phyloP scores from a whole-genome alignment of 148 eudicot species.

The Rhododendron williamsianum region DNA sequence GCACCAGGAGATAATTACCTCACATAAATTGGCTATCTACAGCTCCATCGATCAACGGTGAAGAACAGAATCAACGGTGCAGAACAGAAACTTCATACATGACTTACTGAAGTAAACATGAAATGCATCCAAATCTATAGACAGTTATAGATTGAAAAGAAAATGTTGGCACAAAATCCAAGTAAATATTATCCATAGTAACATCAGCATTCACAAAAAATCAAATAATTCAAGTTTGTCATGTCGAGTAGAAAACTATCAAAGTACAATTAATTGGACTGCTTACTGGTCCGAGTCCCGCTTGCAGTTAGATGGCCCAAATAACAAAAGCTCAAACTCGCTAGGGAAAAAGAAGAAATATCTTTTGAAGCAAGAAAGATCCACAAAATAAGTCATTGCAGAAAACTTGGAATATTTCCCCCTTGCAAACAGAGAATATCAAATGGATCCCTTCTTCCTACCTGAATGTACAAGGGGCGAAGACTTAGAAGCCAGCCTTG shows the following conservation, averaged over 20 bases:
- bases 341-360: neutral
- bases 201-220: neutral
- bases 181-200: neutral
- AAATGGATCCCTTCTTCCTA: constrained; percentile 18
- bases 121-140: neutral
- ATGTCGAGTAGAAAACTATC: neutral
- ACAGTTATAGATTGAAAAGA: neutral
- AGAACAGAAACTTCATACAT: neutral
- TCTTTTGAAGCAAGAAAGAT: neutral
- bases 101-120: neutral
- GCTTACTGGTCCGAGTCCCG: neutral
- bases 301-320: neutral
- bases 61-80: neutral
- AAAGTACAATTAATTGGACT: neutral
- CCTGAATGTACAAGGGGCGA: constrained; percentile 35
- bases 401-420: neutral
- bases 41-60: neutral
- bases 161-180: neutral
- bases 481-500: constrained; percentile 32
- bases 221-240: neutral
- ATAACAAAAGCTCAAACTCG: neutral
- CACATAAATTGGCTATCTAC: neutral
- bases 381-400: neutral
- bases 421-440: neutral
- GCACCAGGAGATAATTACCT: neutral